Evolutionary conservation across 1,139 yeast species (phyloP).

Genomic region (Candida tunisiensis): DNA sequence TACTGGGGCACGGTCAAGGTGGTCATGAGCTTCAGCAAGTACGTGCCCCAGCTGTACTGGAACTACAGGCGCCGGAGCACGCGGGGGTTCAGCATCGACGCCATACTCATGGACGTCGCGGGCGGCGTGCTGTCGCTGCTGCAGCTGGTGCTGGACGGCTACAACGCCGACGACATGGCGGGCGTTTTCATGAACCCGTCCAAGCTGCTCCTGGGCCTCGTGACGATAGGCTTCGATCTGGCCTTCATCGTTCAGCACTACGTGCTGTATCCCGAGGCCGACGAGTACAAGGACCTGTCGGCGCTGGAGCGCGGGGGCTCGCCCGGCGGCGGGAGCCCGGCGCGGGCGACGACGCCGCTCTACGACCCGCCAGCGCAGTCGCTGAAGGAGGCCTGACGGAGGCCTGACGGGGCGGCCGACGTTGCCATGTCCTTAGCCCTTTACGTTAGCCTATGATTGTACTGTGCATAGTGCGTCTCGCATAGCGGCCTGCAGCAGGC

Average conservation of each 20-base stretch:
- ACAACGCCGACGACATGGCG: constrained; percentile 12
- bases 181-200: constrained; percentile 19
- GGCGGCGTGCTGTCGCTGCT: constrained; percentile 36
- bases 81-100: constrained; percentile 37
- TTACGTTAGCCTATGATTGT: too few relatives aligned
- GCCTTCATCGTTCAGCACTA: constrained; percentile 18
- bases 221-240: constrained; percentile 16
- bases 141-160: constrained; percentile 30
- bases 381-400: too few relatives aligned
- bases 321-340: too few relatives aligned
- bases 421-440: too few relatives aligned
- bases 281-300: too few relatives aligned
- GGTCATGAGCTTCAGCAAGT: constrained; percentile 36
- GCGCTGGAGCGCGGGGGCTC: too few relatives aligned
- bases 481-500: too few relatives aligned
- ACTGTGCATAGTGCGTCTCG: too few relatives aligned
- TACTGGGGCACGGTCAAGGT: constrained; percentile 35
- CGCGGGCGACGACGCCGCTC: too few relatives aligned
- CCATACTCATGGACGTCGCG: constrained; percentile 30
- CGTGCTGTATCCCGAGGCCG: constrained; percentile 2
- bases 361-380: too few relatives aligned
- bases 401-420: too few relatives aligned
- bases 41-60: constrained; percentile 42
- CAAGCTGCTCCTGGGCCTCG: constrained; percentile 16
- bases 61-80: constrained; percentile 37